These are phyloP conservation scores for Suillus alpinus DNA, from an alignment of 768 basidiomycete genomes.

Conservation along the genomic window DNA sequence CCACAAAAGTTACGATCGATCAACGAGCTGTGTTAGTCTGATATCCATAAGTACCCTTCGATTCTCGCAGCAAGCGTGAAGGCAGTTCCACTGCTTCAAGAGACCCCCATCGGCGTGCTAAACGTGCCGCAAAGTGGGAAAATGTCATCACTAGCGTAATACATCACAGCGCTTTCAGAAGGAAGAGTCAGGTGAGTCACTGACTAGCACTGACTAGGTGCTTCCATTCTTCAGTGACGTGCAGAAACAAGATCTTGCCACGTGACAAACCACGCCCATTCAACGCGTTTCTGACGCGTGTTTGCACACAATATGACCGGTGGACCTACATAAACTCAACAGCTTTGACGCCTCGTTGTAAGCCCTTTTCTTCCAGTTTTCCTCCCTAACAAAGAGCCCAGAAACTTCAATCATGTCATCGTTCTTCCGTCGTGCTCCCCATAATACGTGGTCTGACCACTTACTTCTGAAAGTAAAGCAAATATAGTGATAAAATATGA, in stretches of 20 bases:
- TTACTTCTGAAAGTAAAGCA: constrained; percentile 50
- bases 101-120: not conserved
- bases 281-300: constrained; percentile 11
- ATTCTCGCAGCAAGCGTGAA: not conserved
- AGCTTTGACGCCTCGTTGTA: constrained; percentile 9
- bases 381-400: constrained; percentile 6
- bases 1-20: not conserved
- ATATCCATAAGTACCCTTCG: not conserved
- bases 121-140: not conserved
- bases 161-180: not conserved
- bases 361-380: constrained; percentile 11
- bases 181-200: not conserved
- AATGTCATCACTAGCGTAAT: not conserved
- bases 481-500: not conserved
- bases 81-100: constrained; percentile 1
- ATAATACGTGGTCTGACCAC: constrained; percentile 43
- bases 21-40: not conserved
- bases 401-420: constrained; percentile 21
- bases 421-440: constrained; percentile 14
- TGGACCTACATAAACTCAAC: constrained; percentile 25
- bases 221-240: not conserved
- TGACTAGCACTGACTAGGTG: not conserved
- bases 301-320: not conserved
- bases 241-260: constrained; percentile 10
- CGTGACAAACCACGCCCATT: constrained; percentile 21